phyloP scores from a whole-genome alignment of 2,329 filamentous ascomycete genomes.

The Fusarium goolgardi region DNA sequence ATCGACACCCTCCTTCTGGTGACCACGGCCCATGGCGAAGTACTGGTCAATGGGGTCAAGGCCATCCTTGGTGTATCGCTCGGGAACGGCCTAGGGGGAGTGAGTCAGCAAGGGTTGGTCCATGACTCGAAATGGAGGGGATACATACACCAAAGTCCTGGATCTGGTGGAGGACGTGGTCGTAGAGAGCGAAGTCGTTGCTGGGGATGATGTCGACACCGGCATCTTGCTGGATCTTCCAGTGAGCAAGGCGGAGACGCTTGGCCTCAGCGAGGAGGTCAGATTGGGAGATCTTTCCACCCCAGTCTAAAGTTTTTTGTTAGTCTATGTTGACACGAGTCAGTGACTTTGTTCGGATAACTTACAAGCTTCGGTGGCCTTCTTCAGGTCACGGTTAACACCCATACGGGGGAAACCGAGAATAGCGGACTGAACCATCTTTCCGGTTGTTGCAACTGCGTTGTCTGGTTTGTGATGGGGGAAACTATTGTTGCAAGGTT shows the following conservation, averaged over 20 bases:
- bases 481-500: slow-evolving; percentile 31
- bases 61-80: slow-evolving; percentile 91
- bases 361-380: slow-evolving; percentile 94
- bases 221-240: slow-evolving; percentile 99
- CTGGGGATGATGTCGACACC: slow-evolving; percentile 97
- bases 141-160: slow-evolving; percentile 91
- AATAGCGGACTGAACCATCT: slow-evolving; percentile 77
- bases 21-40: slow-evolving; percentile 99
- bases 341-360: slow-evolving; percentile 54
- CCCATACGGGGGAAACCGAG: slow-evolving; percentile 99
- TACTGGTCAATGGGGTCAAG: slow-evolving; percentile 94
- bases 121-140: neutral
- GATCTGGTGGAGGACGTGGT: slow-evolving; percentile 97
- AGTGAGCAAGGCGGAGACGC: slow-evolving; percentile 95
- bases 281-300: slow-evolving; percentile 89
- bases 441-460: slow-evolving; percentile 53
- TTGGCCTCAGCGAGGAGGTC: slow-evolving; percentile 95
- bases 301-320: slow-evolving; percentile 71
- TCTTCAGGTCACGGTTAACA: slow-evolving; percentile 98
- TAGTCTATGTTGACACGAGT: slow-evolving; percentile 27
- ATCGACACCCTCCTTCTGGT: slow-evolving; percentile 94
- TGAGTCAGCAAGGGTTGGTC: slow-evolving; percentile 25
- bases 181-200: slow-evolving; percentile 99
- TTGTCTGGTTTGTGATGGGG: slow-evolving; percentile 35
- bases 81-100: slow-evolving; percentile 77